phyloP scores from a whole-genome alignment of 2,329 filamentous ascomycete genomes.

The Rutstroemia sp. region DNA sequence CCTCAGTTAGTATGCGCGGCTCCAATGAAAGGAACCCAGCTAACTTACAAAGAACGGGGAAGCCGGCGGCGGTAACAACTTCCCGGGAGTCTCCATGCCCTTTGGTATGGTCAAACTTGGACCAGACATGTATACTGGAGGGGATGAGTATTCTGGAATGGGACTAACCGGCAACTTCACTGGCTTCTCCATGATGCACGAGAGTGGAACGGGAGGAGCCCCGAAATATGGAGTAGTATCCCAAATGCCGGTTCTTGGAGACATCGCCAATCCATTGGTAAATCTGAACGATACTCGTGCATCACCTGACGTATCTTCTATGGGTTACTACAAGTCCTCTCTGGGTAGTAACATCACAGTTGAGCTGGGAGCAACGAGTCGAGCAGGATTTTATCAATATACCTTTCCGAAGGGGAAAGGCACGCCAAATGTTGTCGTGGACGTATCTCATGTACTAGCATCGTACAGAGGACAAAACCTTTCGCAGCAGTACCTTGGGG shows the following conservation, averaged over 20 bases:
- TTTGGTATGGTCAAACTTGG: slow-evolving; percentile 16
- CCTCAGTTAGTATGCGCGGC: background rate
- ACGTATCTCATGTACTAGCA: slow-evolving; percentile 57
- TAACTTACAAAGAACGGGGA: background rate
- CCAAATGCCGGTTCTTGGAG: slow-evolving; percentile 47
- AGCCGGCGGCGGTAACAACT: slow-evolving; percentile 10
- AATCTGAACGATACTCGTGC: slow-evolving; percentile 48
- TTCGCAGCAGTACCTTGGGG: slow-evolving; percentile 53
- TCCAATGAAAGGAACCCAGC: background rate
- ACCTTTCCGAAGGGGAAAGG: slow-evolving; percentile 40
- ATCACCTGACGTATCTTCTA: slow-evolving; percentile 40
- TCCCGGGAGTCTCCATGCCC: slow-evolving; percentile 13
- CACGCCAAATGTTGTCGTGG: slow-evolving; percentile 42
- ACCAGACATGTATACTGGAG: slow-evolving; percentile 33
- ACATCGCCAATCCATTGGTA: slow-evolving; percentile 44
- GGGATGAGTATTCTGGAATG: slow-evolving; percentile 44
- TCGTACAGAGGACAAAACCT: slow-evolving; percentile 52
- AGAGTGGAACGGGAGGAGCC: slow-evolving; percentile 59
- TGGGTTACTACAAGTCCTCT: slow-evolving; percentile 54
- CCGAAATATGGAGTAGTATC: slow-evolving; percentile 61
- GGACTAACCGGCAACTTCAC: slow-evolving; percentile 43
- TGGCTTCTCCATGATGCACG: slow-evolving; percentile 57
- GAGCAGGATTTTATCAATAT: slow-evolving; percentile 53
- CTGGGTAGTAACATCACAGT: slow-evolving; percentile 48
- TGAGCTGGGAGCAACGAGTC: slow-evolving; percentile 48